Evolutionary conservation across 2,329 filamentous ascomycete species (phyloP).

Genomic region (Hypoxylon sp.): DNA sequence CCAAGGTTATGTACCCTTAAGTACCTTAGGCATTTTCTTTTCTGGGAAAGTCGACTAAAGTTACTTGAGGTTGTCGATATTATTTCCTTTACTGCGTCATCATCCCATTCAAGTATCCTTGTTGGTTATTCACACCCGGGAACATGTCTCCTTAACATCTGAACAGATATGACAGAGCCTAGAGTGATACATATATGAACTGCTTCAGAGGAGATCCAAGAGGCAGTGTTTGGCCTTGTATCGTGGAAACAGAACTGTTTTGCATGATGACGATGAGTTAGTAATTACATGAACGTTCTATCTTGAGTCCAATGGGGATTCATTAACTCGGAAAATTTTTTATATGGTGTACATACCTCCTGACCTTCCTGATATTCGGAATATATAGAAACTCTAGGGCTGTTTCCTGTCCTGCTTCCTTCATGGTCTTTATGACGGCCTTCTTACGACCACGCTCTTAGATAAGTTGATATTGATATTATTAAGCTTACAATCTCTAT

Average conservation of each 20-base stretch:
- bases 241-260: too few species aligned
- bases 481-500: not conserved
- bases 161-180: not conserved
- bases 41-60: not conserved
- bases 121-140: not conserved
- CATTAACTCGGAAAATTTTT: too few species aligned
- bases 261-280: too few species aligned
- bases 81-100: not conserved
- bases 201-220: not conserved
- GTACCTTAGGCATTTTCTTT: too few species aligned
- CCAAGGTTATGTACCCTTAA: too few species aligned
- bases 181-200: not conserved
- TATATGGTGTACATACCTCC: too few species aligned
- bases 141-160: not conserved
- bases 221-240: not conserved
- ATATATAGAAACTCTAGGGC: not conserved
- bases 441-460: not conserved
- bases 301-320: too few species aligned
- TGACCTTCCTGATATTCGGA: not conserved
- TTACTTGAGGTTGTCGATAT: not conserved
- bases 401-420: not conserved
- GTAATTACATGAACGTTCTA: too few species aligned
- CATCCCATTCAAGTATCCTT: not conserved
- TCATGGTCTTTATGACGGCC: not conserved
- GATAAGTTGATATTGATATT: not conserved